A percentile compares a stretch with the other conserved stretches of the same genome.
Evolutionary conservation across 2,329 filamentous ascomycete genomes (phyloP).

Genomic region (Pestalotiopsis sp.): DNA sequence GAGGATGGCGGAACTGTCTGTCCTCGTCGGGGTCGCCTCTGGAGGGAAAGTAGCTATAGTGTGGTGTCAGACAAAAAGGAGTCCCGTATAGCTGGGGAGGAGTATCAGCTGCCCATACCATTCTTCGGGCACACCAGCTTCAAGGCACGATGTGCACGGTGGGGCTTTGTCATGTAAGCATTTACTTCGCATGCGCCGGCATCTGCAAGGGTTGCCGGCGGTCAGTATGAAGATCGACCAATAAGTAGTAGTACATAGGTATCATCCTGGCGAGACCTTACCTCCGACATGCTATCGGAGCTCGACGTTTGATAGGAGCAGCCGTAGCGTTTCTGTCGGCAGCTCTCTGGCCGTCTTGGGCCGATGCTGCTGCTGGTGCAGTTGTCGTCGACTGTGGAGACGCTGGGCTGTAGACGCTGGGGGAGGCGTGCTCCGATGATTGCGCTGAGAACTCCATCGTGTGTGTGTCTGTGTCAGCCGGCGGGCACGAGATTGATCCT

Average conservation of each 20-base stretch:
- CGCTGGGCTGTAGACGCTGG: slow-evolving; percentile 15
- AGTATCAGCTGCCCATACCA: slow-evolving; percentile 39
- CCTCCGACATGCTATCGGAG: slow-evolving; percentile 55
- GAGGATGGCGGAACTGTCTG: slow-evolving; percentile 57
- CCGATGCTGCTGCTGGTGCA: slow-evolving; percentile 4
- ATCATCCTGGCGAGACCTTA: slow-evolving; percentile 22
- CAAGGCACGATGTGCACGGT: slow-evolving; percentile 52
- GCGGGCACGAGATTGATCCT: not conserved
- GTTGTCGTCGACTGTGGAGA: slow-evolving; percentile 19
- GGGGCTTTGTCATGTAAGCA: slow-evolving; percentile 51
- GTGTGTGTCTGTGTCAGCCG: not conserved
- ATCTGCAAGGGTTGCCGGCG: slow-evolving; percentile 35
- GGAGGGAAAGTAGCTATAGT: slow-evolving; percentile 47
- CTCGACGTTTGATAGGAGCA: slow-evolving; percentile 44
- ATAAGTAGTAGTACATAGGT: not conserved
- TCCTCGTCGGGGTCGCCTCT: slow-evolving; percentile 56
- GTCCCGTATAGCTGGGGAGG: not conserved
- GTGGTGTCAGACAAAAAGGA: slow-evolving; percentile 6
- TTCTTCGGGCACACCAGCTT: slow-evolving; percentile 49
- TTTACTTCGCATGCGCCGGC: slow-evolving; percentile 57
- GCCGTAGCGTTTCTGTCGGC: slow-evolving; percentile 12
- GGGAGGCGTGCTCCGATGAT: slow-evolving; percentile 15
- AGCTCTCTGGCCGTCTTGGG: slow-evolving; percentile 8
- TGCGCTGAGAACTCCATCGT: slow-evolving; percentile 20
- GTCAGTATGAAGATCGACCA: not conserved